phyloP scores from a whole-genome alignment of 148 eudicot genomes.

The Chenopodium album region DNA sequence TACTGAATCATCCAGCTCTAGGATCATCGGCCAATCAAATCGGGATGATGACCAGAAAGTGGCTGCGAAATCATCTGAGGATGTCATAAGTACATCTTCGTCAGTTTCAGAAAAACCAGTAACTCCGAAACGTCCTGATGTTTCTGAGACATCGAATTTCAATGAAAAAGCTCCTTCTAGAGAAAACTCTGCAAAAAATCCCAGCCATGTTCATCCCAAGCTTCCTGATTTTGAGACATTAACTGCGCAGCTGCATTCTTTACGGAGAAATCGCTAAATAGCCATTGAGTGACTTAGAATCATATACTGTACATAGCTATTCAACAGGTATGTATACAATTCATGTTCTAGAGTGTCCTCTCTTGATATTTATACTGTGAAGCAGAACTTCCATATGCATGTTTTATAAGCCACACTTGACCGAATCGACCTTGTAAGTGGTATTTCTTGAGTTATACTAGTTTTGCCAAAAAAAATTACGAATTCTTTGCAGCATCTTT shows the following conservation, averaged over 20 bases:
- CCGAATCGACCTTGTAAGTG: not conserved
- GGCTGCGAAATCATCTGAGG: conserved; percentile 27
- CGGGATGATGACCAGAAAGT: conserved; percentile 24
- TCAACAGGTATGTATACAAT: conserved; percentile 5
- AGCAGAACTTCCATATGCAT: conserved; percentile 14
- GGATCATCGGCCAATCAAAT: conserved; percentile 23
- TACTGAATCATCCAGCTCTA: conserved; percentile 28
- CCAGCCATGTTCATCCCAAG: conserved; percentile 96
- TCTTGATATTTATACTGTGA: conserved; percentile 10
- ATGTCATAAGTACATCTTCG: conserved; percentile 21
- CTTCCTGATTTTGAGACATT: conserved; percentile 84
- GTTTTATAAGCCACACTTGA: not conserved
- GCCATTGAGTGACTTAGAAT: conserved; percentile 2
- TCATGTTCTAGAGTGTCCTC: not conserved
- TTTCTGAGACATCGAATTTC: conserved; percentile 25
- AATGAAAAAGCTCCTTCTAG: conserved; percentile 33
- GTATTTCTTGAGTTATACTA: not conserved
- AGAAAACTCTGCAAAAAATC: conserved; percentile 48
- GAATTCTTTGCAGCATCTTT: not conserved
- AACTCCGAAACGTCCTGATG: conserved; percentile 17
- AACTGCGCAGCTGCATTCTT: conserved; percentile 55
- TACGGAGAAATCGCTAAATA: conserved; percentile 46
- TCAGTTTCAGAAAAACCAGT: conserved; percentile 35
- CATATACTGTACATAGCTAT: conserved; percentile 17
- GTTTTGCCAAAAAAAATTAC: not conserved